A percentile compares a stretch with the other conserved stretches of the same genome.
These are phyloP conservation scores for Senna siamea DNA, from an alignment of 306 rosid genomes.

Conservation along the genomic window DNA sequence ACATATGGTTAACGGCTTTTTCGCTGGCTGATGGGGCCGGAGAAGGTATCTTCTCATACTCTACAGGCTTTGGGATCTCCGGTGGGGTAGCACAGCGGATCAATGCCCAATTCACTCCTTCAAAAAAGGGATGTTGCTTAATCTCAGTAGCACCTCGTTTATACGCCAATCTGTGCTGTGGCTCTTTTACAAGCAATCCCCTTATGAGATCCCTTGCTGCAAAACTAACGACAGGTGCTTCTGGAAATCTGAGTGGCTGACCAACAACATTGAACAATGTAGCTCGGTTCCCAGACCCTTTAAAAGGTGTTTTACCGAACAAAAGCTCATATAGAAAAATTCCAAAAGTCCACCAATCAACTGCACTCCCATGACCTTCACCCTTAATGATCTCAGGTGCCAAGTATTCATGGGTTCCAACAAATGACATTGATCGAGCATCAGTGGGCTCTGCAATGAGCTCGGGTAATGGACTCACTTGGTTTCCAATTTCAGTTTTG, in stretches of 20 bases:
- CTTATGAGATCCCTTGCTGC: constrained; percentile 92
- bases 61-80: constrained; percentile 85
- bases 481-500: constrained; percentile 83
- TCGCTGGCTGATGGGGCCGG: constrained; percentile 65
- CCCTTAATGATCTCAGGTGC: constrained; percentile 98
- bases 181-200: constrained; percentile 94
- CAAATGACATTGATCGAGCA: constrained; percentile 98
- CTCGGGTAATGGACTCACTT: constrained; percentile 90
- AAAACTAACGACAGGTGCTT: constrained; percentile 89
- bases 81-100: constrained; percentile 99
- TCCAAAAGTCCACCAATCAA: constrained; percentile 99
- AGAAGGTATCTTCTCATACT: constrained; percentile 78
- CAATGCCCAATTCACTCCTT: constrained; percentile 99
- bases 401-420: constrained; percentile 94
- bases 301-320: constrained; percentile 96
- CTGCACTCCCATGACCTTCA: constrained; percentile 98
- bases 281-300: constrained; percentile 94
- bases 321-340: constrained; percentile 88
- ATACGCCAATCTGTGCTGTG: constrained; percentile 87
- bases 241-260: constrained; percentile 91
- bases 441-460: constrained; percentile 96
- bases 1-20: constrained; percentile 57
- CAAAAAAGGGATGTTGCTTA: constrained; percentile 93
- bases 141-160: constrained; percentile 95
- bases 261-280: constrained; percentile 90